Conservation (phyloP, 2,329 filamentous ascomycete genomes). For the Seiridium cupressi region DNA sequence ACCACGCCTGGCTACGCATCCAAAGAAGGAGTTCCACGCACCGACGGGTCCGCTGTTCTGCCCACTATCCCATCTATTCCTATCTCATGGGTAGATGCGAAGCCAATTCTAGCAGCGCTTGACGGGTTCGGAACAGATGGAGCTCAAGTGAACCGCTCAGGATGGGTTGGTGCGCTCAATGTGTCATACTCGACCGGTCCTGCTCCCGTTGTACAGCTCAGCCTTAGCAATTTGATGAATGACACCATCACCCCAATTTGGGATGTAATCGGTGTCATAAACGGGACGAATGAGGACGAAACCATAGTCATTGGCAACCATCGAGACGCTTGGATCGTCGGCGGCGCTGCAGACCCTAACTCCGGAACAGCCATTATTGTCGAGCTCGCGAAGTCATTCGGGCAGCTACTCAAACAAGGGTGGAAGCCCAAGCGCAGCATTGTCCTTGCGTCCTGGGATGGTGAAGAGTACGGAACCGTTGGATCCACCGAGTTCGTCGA, state of each 20-base stretch:
- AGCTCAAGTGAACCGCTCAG: constrained; percentile 58
- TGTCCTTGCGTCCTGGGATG: constrained; percentile 71
- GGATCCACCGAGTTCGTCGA: constrained; percentile 88
- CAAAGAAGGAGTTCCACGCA: constrained; percentile 66
- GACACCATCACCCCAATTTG: constrained; percentile 70
- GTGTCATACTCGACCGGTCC: constrained; percentile 42
- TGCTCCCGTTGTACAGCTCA: constrained; percentile 57
- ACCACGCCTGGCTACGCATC: constrained; percentile 84
- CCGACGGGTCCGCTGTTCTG: constrained; percentile 59
- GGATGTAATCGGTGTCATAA: constrained; percentile 79
- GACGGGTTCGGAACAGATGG: constrained; percentile 73
- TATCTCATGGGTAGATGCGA: constrained; percentile 73
- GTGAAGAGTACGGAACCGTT: constrained; percentile 75
- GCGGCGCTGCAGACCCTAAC: constrained; percentile 83
- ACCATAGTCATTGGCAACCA: constrained; percentile 80
- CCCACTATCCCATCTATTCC: constrained; percentile 79
- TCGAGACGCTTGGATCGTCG: constrained; percentile 78
- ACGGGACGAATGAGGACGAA: constrained; percentile 72
- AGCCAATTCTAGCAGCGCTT: constrained; percentile 74
- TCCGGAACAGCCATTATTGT: constrained; percentile 76
- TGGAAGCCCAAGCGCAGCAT: constrained; percentile 81
- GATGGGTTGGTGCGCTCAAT: constrained; percentile 55
- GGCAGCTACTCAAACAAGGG: constrained; percentile 65
- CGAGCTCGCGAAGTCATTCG: constrained; percentile 72
- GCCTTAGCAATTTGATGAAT: constrained; percentile 66